These are phyloP conservation scores for sunflower (Helianthus annuus) DNA, from an alignment of 129 eudicot genomes.

Conservation along the genomic window HanXRQr2.0-SUNRISE NC_035436.2:202439571-202440070, in stretches of 20 bases:
- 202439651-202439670: constrained; percentile 43
- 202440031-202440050: constrained; percentile 44
- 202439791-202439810: constrained; percentile 47
- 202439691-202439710: constrained; percentile 31
- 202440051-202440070: constrained; percentile 45
- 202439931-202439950: constrained; percentile 44
- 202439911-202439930: constrained; percentile 47
- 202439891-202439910: constrained; percentile 42
- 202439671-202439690: constrained; percentile 26
- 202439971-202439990: constrained; percentile 41
- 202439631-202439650: constrained; percentile 28
- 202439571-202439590: constrained; percentile 20
- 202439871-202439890: constrained; percentile 47
- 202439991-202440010: constrained; percentile 44
- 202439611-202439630: constrained; percentile 23
- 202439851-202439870: constrained; percentile 46
- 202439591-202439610: constrained; percentile 12
- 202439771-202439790: constrained; percentile 47
- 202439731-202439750: constrained; percentile 43
- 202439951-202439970: constrained; percentile 47
- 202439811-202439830: constrained; percentile 47
- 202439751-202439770: constrained; percentile 52
- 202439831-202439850: constrained; percentile 41
- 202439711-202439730: constrained; percentile 20
- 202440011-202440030: constrained; percentile 45